Evolutionary conservation across 768 basidiomycete species (phyloP), one percentile per base, ranked within the genome.

Genomic region (Tulasnella sp.): DNA sequence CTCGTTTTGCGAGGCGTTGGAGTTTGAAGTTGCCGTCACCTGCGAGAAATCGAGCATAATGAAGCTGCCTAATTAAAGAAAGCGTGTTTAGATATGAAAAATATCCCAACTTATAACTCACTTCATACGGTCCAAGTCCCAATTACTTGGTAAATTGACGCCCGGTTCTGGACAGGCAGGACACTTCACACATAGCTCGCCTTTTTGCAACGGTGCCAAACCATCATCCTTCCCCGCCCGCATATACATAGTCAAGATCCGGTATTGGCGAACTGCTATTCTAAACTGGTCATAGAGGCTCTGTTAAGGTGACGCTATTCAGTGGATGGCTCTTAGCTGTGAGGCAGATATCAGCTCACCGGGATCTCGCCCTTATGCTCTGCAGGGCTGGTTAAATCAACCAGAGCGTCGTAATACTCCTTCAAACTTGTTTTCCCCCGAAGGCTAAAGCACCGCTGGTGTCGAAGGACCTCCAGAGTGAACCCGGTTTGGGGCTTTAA

Each of bases 1-100:
- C 29, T 7, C 55, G 55, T 15, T 57, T 57, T 7, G 55, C 55
- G 5, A 57, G 55, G 7, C 55, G 23, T 5, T 57, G 55, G 10
- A 57, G 55, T 29, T 57, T 57, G 55, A 57, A 57, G n/a, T 57
- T 57, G 55, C 55, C 55, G n/a, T 57, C 55, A 26, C 55, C 55
- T 7, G n/a, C 9, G n/a, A 57, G 55, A 15, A 57, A 57, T n/a
- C 55, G 23, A 9, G 15, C 23, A 13, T 26, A 57, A n/a, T 29
- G 55, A 7, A 57, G 29, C n/a, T 57, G 55, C 7, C 55, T 57
- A 7, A 13, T 9, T 7, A 3, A 7, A 35, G 3, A 40, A 40
- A 40, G 40, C 40, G 6, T 40, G 40, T 1, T 40, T 40, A 40
- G 40, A 4, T 40, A 40, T 4, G 11, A 40, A 4, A 40, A 40